Conservation (phyloP, 371 early-diverging fungal species). For the Phascolomyces articulosus region DNA sequence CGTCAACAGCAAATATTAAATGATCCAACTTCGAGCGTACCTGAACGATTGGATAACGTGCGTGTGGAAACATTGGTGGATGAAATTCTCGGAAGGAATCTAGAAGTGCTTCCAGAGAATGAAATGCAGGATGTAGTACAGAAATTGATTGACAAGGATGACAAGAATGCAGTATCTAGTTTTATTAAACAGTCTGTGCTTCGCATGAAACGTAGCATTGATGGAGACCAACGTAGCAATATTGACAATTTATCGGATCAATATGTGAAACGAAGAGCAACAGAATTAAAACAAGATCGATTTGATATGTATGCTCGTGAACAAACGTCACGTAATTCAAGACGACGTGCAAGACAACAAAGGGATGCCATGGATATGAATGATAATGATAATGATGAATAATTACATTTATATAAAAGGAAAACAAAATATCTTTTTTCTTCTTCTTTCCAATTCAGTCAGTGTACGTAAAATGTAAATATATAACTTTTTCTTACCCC, state of each 20-base stretch:
- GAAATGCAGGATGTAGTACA: constrained; percentile 81
- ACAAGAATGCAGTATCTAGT: constrained; percentile 75
- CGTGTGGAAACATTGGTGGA: constrained; percentile 78
- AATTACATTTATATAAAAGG: neutral
- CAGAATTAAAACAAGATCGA: constrained; percentile 16
- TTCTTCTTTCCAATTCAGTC: too few species aligned
- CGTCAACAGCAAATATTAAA: neutral
- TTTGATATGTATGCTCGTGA: constrained; percentile 19
- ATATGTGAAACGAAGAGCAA: constrained; percentile 20
- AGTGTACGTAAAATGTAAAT: neutral
- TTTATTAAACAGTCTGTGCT: constrained; percentile 38
- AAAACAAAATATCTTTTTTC: neutral
- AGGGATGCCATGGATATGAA: neutral
- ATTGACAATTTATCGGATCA: constrained; percentile 23
- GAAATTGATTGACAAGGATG: constrained; percentile 88
- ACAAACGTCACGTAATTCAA: constrained; percentile 5
- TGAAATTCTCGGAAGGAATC: constrained; percentile 70
- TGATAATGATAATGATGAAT: neutral
- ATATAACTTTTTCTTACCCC: neutral
- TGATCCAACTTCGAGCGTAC: constrained; percentile 26
- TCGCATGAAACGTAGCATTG: constrained; percentile 13
- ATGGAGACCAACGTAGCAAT: constrained; percentile 3
- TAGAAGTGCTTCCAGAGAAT: constrained; percentile 78
- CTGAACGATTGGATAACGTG: constrained; percentile 69
- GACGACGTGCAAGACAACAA: neutral